A percentile compares a stretch with the other conserved stretches of the same genome.
phyloP scores from a whole-genome alignment of 805 yeast genomes.

The Lachancea kluyveri region DNA sequence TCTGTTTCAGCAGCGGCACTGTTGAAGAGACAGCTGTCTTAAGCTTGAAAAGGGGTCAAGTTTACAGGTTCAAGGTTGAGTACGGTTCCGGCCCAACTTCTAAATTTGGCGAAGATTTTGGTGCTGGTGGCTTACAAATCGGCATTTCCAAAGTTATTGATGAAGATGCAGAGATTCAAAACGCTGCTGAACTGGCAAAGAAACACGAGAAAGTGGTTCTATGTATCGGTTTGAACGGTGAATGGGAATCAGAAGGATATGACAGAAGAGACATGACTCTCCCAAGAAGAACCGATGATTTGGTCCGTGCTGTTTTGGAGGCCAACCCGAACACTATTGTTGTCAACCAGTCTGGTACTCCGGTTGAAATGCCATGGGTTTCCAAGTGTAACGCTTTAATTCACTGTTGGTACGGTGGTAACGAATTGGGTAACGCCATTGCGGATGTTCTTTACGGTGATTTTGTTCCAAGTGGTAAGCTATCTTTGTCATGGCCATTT shows the following conservation, averaged over 20 bases:
- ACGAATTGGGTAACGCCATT: slow-evolving; percentile 50
- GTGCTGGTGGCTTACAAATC: slow-evolving; percentile 33
- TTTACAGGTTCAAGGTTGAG: slow-evolving; percentile 41
- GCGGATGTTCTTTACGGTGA: slow-evolving; percentile 59
- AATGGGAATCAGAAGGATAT: slow-evolving; percentile 56
- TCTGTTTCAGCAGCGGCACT: slow-evolving; percentile 52
- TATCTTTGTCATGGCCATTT: slow-evolving; percentile 50
- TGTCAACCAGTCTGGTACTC: slow-evolving; percentile 56
- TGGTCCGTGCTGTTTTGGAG: slow-evolving; percentile 38
- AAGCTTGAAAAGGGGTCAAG: slow-evolving; percentile 37
- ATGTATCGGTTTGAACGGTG: slow-evolving; percentile 45
- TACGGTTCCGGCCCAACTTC: slow-evolving; percentile 46
- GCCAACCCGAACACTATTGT: slow-evolving; percentile 47
- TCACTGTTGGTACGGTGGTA: slow-evolving; percentile 55
- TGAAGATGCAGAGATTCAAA: slow-evolving; percentile 28
- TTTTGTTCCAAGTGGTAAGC: slow-evolving; percentile 53
- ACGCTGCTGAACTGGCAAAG: slow-evolving; percentile 46
- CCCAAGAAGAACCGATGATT: slow-evolving; percentile 42
- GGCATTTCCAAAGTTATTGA: slow-evolving; percentile 30
- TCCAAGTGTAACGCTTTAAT: slow-evolving; percentile 37
- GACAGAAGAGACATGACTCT: slow-evolving; percentile 47
- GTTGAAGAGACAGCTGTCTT: slow-evolving; percentile 40
- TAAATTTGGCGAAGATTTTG: slow-evolving; percentile 20
- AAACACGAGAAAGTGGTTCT: slow-evolving; percentile 47
- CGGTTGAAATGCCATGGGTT: slow-evolving; percentile 53